Percentiles rank a stretch among this genome's conserved stretches.
These are phyloP conservation scores for Leccinellum luteum DNA, from an alignment of 768 basidiomycete genomes.

Conservation along the genomic window DNA sequence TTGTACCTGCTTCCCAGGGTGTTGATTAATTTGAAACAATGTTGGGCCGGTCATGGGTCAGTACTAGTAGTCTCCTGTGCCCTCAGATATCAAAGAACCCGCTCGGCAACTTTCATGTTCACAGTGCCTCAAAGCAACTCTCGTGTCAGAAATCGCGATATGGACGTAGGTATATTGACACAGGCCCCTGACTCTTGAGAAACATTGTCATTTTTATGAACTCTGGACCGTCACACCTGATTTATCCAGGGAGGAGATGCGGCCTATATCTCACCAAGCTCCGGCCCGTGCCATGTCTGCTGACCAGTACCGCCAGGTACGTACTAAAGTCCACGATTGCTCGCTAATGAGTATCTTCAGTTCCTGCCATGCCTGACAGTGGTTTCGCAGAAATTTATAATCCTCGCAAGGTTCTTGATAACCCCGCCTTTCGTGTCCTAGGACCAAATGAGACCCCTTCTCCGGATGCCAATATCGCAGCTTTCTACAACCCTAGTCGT, in stretches of 20 bases:
- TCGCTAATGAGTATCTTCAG: not conserved
- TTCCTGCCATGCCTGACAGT: constrained; percentile 19
- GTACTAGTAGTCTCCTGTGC: not conserved
- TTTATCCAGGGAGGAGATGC: not conserved
- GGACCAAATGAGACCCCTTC: constrained; percentile 48
- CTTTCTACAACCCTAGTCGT: constrained; percentile 61
- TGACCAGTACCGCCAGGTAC: not conserved
- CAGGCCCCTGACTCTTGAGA: not conserved
- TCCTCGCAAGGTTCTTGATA: constrained; percentile 54
- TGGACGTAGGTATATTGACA: not conserved
- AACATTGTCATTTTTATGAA: not conserved
- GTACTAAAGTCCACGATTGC: not conserved
- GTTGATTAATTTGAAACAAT: not conserved
- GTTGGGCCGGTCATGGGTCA: not conserved
- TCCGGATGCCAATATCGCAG: constrained; percentile 52
- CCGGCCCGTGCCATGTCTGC: not conserved
- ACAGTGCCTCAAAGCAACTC: not conserved
- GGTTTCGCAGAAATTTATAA: constrained; percentile 45
- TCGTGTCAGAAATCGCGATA: not conserved
- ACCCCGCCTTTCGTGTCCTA: constrained; percentile 54
- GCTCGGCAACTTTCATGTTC: not conserved
- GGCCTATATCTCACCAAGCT: not conserved
- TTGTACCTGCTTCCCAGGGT: not conserved
- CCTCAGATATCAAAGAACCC: not conserved
- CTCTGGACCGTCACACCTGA: not conserved